A percentile compares a stretch with the other conserved stretches of the same genome.
Evolutionary conservation across 2,329 filamentous ascomycete genomes (phyloP).

Genomic region (Curvularia verruculosa): DNA sequence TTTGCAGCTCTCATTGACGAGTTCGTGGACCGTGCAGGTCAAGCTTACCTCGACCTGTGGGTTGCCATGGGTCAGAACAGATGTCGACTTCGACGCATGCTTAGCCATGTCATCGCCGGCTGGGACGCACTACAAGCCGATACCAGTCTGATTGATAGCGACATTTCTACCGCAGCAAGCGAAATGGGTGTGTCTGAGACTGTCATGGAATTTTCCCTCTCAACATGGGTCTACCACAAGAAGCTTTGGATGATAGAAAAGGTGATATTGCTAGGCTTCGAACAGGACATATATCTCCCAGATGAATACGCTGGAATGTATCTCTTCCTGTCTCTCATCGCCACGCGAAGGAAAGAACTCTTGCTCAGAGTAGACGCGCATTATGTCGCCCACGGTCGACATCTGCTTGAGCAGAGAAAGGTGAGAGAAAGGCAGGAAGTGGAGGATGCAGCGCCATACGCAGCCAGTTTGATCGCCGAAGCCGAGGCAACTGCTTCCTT

Average conservation of each 20-base stretch:
- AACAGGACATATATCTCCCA: slow-evolving; percentile 85
- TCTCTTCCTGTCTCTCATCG: slow-evolving; percentile 58
- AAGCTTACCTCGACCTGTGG: slow-evolving; percentile 83
- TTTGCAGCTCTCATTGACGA: slow-evolving; percentile 72
- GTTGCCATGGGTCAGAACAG: slow-evolving; percentile 87
- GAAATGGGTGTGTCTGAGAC: slow-evolving; percentile 48
- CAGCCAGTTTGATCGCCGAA: slow-evolving; percentile 36
- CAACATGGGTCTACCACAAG: slow-evolving; percentile 87
- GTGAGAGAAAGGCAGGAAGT: slow-evolving; percentile 20
- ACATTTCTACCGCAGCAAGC: slow-evolving; percentile 47
- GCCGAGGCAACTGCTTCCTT: slow-evolving; percentile 37
- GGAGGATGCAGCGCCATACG: slow-evolving; percentile 18
- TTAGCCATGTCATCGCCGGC: slow-evolving; percentile 81
- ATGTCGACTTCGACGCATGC: slow-evolving; percentile 84
- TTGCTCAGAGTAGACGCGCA: slow-evolving; percentile 28
- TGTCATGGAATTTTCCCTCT: slow-evolving; percentile 72
- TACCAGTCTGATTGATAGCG: slow-evolving; percentile 58
- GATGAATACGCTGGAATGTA: slow-evolving; percentile 91
- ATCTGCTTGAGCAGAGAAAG: slow-evolving; percentile 2
- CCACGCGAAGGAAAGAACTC: slow-evolving; percentile 29
- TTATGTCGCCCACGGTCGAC: slow-evolving; percentile 10
- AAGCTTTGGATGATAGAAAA: slow-evolving; percentile 88
- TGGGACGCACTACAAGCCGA: slow-evolving; percentile 86
- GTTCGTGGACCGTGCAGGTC: slow-evolving; percentile 62
- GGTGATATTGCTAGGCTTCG: slow-evolving; percentile 90